phyloP scores from a whole-genome alignment of 352 stramenopile species.

The Phytophthora agathidicida region DNA sequence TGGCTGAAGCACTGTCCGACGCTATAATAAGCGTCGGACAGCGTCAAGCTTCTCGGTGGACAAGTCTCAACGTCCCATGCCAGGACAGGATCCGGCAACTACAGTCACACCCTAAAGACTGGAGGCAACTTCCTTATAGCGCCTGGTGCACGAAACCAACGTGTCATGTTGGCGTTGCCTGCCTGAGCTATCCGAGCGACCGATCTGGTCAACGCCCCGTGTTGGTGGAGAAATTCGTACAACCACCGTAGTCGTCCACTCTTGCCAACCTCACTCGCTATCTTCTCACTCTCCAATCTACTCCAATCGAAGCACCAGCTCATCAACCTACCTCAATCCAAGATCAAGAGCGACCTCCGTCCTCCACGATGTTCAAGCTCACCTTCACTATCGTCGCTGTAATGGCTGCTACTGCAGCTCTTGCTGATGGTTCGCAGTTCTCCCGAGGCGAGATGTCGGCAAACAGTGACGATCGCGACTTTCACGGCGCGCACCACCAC shows the following conservation, averaged over 20 bases:
- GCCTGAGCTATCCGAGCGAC: conserved; percentile 19
- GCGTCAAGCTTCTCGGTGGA: neutral
- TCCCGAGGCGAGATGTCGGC: conserved; percentile 4
- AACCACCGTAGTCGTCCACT: neutral
- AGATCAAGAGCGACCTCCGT: neutral
- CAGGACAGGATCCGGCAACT: neutral
- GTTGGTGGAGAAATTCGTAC: neutral
- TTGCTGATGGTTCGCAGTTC: conserved; percentile 1
- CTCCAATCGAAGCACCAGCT: neutral
- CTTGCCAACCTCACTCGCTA: neutral
- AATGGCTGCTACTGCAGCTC: conserved; percentile 8
- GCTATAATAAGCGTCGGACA: neutral
- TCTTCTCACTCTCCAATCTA: conserved; percentile 10
- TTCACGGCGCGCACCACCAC: conserved; percentile 1
- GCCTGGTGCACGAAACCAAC: too few relatives aligned
- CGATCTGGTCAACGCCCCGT: conserved; percentile 13
- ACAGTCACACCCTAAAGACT: too few relatives aligned
- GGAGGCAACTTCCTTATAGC: too few relatives aligned
- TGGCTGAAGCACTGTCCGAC: too few relatives aligned
- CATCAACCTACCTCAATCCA: neutral
- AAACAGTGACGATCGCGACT: neutral
- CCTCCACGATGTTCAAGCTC: conserved; percentile 3
- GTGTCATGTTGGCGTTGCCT: conserved; percentile 2
- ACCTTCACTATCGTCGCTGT: conserved; percentile 1
- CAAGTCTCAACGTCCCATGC: neutral